These are phyloP conservation scores for Saprolegnia diclina DNA, from an alignment of 352 stramenopile genomes.

Conservation along the genomic window DNA sequence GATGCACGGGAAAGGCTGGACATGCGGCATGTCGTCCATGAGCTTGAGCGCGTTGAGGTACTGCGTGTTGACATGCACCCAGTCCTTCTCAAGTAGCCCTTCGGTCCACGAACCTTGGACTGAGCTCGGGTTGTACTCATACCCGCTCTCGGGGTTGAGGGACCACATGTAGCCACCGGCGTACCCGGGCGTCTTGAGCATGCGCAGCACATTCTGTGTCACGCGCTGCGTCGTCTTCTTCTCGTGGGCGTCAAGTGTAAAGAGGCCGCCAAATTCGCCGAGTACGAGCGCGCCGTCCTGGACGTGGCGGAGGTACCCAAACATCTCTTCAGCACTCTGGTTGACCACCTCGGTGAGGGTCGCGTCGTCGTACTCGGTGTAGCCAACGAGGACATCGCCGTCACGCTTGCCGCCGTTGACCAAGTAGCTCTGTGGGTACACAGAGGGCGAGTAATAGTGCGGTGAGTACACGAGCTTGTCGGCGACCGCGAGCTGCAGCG, in stretches of 20 bases:
- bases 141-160: slow-evolving; percentile 67
- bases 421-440: slow-evolving; percentile 56
- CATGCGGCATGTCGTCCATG: slow-evolving; percentile 47
- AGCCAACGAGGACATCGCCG: slow-evolving; percentile 33
- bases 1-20: slow-evolving; percentile 65
- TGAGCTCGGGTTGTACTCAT: slow-evolving; percentile 64
- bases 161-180: slow-evolving; percentile 73
- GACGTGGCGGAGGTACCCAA: slow-evolving; percentile 49
- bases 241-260: slow-evolving; percentile 46
- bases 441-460: slow-evolving; percentile 69
- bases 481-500: slow-evolving; percentile 38
- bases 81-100: slow-evolving; percentile 58
- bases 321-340: slow-evolving; percentile 66
- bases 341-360: slow-evolving; percentile 51
- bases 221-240: slow-evolving; percentile 56
- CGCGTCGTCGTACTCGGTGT: slow-evolving; percentile 50
- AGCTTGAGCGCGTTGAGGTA: slow-evolving; percentile 53
- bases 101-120: slow-evolving; percentile 55
- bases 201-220: slow-evolving; percentile 59
- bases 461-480: slow-evolving; percentile 64
- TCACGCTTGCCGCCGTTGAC: slow-evolving; percentile 41
- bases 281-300: slow-evolving; percentile 51
- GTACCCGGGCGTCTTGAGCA: slow-evolving; percentile 44
- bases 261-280: slow-evolving; percentile 61
- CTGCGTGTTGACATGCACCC: slow-evolving; percentile 56